A percentile compares a stretch with the other conserved stretches of the same genome.
phyloP scores from a whole-genome alignment of 2,329 filamentous ascomycete genomes.

The Neofusicoccum ribis region DNA sequence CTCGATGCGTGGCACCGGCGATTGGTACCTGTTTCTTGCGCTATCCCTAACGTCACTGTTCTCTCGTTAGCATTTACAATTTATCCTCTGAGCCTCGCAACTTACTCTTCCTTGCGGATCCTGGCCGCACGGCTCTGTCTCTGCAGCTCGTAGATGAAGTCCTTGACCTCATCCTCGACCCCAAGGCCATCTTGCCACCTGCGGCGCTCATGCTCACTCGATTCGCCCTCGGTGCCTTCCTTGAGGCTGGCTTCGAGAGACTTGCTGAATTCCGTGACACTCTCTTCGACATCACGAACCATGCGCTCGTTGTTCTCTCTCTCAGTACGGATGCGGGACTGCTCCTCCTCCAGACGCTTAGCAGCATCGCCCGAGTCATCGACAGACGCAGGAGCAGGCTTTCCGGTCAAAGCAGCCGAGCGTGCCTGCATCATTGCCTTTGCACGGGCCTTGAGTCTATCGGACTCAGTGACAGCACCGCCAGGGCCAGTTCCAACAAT shows the following conservation, averaged over 20 bases:
- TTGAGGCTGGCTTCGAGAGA: slow-evolving; percentile 86
- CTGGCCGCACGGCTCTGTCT: slow-evolving; percentile 77
- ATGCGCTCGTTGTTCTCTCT: slow-evolving; percentile 94
- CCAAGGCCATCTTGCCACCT: slow-evolving; percentile 96
- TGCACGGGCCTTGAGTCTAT: slow-evolving; percentile 89
- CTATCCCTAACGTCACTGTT: slow-evolving; percentile 24
- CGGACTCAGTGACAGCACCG: slow-evolving; percentile 85
- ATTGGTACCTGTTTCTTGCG: slow-evolving; percentile 32
- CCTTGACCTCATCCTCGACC: slow-evolving; percentile 93
- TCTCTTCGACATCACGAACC: slow-evolving; percentile 95
- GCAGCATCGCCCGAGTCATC: slow-evolving; percentile 77
- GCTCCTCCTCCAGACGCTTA: slow-evolving; percentile 87
- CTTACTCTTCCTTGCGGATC: slow-evolving; percentile 60
- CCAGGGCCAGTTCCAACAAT: slow-evolving; percentile 93
- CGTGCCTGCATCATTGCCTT: slow-evolving; percentile 99
- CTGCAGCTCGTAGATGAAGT: slow-evolving; percentile 97
- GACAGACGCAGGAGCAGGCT: slow-evolving; percentile 66
- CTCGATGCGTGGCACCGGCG: slow-evolving; percentile 43
- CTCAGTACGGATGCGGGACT: slow-evolving; percentile 74
- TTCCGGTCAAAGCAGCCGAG: slow-evolving; percentile 86
- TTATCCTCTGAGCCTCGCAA: background rate
- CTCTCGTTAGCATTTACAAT: background rate
- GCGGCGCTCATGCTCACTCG: slow-evolving; percentile 84
- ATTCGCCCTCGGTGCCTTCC: slow-evolving; percentile 71
- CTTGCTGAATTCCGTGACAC: slow-evolving; percentile 82